Percentiles rank a stretch among this genome's conserved stretches.
These are phyloP conservation scores for Sutorius australiensis DNA, from an alignment of 768 basidiomycete genomes.

Conservation along the genomic window DNA sequence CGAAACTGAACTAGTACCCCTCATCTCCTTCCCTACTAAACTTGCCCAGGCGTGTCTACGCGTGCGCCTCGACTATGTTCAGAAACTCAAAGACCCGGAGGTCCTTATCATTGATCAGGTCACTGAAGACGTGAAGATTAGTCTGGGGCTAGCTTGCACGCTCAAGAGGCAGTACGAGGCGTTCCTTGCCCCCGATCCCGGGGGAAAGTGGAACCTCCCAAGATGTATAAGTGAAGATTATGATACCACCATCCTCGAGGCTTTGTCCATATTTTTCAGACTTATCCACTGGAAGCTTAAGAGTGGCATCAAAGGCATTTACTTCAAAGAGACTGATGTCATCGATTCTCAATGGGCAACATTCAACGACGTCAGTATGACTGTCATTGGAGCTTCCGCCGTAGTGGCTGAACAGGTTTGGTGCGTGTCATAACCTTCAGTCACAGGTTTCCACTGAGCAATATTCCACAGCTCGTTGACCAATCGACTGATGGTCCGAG, in stretches of 20 bases:
- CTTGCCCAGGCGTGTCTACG: slow-evolving; percentile 90
- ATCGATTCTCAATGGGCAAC: slow-evolving; percentile 96
- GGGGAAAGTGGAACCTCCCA: slow-evolving; percentile 84
- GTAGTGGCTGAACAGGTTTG: slow-evolving; percentile 95
- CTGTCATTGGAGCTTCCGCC: slow-evolving; percentile 80
- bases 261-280: slow-evolving; percentile 85
- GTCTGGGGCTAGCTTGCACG: slow-evolving; percentile 89
- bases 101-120: slow-evolving; percentile 91
- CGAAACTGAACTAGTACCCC: slow-evolving; percentile 80
- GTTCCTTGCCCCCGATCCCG: slow-evolving; percentile 83
- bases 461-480: slow-evolving; percentile 67
- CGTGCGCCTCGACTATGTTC: slow-evolving; percentile 84
- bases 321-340: slow-evolving; percentile 98
- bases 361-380: slow-evolving; percentile 87
- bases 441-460: neutral
- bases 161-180: slow-evolving; percentile 92
- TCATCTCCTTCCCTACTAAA: slow-evolving; percentile 95
- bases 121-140: slow-evolving; percentile 87
- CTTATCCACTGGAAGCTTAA: slow-evolving; percentile 96
- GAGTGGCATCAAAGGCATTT: slow-evolving; percentile 84
- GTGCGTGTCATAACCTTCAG: slow-evolving; percentile 41
- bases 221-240: slow-evolving; percentile 88
- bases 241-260: slow-evolving; percentile 83
- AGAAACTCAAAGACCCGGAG: slow-evolving; percentile 84
- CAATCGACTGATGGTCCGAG: slow-evolving; percentile 88